Conservation (phyloP, 2,329 filamentous ascomycete species). For the Clonostachys solani region DNA sequence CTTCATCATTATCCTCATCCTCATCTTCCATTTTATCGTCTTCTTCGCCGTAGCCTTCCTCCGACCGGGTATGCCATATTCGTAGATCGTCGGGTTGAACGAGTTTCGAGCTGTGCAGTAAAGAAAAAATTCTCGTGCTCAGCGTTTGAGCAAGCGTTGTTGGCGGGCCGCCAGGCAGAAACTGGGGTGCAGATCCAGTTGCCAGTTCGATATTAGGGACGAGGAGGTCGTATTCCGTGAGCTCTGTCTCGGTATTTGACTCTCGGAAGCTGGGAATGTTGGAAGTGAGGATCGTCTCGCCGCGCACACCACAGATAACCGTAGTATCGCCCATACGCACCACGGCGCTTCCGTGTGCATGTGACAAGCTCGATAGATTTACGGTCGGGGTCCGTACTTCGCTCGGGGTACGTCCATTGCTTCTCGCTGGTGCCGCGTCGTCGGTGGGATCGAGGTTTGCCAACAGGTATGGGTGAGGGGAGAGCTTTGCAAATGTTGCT, state of each 20-base stretch:
- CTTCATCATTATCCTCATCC: conserved; percentile 26
- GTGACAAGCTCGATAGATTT: conserved; percentile 79
- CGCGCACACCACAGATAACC: conserved; percentile 89
- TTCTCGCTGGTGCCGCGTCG: conserved; percentile 55
- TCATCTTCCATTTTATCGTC: conserved; percentile 36
- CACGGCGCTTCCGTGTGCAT: conserved; percentile 86
- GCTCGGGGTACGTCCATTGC: conserved; percentile 72
- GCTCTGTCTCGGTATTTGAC: conserved; percentile 36
- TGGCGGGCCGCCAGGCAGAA: conserved; percentile 80
- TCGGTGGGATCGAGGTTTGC: conserved; percentile 71
- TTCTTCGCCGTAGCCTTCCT: conserved; percentile 36
- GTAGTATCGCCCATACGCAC: conserved; percentile 87
- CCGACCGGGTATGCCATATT: conserved; percentile 61
- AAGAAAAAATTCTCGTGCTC: conserved; percentile 71
- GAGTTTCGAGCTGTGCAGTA: conserved; percentile 68
- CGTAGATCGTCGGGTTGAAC: conserved; percentile 65
- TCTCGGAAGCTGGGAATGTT: conserved; percentile 67
- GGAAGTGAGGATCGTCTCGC: conserved; percentile 72
- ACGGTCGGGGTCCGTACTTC: conserved; percentile 70
- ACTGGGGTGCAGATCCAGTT: conserved; percentile 83
- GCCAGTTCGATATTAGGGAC: conserved; percentile 92
- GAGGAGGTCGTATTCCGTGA: conserved; percentile 65
- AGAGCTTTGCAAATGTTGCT: conserved; percentile 82
- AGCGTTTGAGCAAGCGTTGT: conserved; percentile 78
- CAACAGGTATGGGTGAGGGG: conserved; percentile 83